Base-by-base conservation (phyloP, 345 rosid genomes). In the Camelina laxa region DNA sequence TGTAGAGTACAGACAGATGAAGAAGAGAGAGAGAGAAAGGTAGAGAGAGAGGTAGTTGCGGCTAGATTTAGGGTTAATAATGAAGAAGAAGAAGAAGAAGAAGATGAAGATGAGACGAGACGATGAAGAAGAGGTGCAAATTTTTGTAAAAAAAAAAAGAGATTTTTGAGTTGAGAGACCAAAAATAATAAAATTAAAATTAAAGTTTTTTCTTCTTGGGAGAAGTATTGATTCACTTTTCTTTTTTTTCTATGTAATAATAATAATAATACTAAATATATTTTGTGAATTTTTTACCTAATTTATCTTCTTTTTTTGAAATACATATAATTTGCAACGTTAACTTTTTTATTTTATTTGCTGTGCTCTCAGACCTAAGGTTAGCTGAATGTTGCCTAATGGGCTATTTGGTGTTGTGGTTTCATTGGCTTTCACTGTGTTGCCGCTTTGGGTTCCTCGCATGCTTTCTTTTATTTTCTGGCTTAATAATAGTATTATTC, bases 21-120 rank as follows among this genome's bases (percentile, higher is more conserved):
- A 7, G 53, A 73, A 30, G 42, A 27, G 14, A 39, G 2, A 63
- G 24, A 64, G 24, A 67, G 44, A 17, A 3, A 51, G n/a, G 60
- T 61, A 61, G 76, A 53, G 63, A 41, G 63, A 69, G 70, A 63
- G 75, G 44, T 19, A 31, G 73, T 72, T 65, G 80, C 80, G 73
- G 80, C 76, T 71, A 65, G 73, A 77, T 77, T 77, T 77, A 72
- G 76, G 76, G 75, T 70, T 65, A 57, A 54, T 39, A 71, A 76
- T 45, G 75, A 64, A 39, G 72, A 77, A 30, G 80, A 31, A 31
- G 33, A 31, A 31, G 36, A 33, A 27, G 36, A 77, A 19, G 80
- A 77, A 9, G 73, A 66, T 6, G 78, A 64, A 8, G 60, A 76
- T 17, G 80, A 50, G 78, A 64, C 5, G 80, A 50, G 78, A 64